phyloP scores from a whole-genome alignment of 1,284 basidiomycete species.

The Takashimella tepidaria region DNA sequence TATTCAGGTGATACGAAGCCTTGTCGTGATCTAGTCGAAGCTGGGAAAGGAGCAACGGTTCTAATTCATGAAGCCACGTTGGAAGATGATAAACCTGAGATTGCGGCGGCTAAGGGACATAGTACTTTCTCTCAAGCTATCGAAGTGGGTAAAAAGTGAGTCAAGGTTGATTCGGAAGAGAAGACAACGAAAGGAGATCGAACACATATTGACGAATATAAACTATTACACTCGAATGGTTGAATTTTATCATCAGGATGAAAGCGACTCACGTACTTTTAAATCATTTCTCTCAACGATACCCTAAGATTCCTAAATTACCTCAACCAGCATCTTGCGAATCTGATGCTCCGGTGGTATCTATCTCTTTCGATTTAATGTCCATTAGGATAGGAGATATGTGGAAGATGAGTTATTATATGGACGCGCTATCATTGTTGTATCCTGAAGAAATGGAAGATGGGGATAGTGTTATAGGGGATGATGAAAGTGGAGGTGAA shows the following conservation, averaged over 20 bases:
- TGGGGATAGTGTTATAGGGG: conserved; percentile 50
- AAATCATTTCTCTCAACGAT: conserved; percentile 92
- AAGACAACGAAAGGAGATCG: too few relatives aligned
- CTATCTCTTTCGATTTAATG: conserved; percentile 75
- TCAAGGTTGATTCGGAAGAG: too few relatives aligned
- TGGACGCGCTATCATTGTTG: conserved; percentile 64
- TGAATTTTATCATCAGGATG: conserved; percentile 56
- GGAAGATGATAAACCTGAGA: conserved; percentile 64
- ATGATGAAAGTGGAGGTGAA: not conserved
- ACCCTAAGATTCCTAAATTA: conserved; percentile 72
- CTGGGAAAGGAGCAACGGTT: conserved; percentile 66
- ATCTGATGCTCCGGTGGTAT: conserved; percentile 51
- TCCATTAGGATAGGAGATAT: conserved; percentile 67
- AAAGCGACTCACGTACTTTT: conserved; percentile 73
- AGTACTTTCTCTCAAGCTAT: conserved; percentile 86
- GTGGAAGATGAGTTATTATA: conserved; percentile 72
- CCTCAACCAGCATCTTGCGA: conserved; percentile 11
- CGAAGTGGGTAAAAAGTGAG: conserved; percentile 63
- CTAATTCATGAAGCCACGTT: conserved; percentile 94
- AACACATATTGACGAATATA: too few relatives aligned
- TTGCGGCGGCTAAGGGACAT: conserved; percentile 75
- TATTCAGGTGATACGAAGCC: conserved; percentile 87
- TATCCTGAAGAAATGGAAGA: conserved; percentile 59
- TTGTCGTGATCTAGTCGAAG: conserved; percentile 60
- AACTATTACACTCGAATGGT: conserved; percentile 1